phyloP scores from a whole-genome alignment of 768 basidiomycete genomes.

The Pleurotus tuber-regium region DNA sequence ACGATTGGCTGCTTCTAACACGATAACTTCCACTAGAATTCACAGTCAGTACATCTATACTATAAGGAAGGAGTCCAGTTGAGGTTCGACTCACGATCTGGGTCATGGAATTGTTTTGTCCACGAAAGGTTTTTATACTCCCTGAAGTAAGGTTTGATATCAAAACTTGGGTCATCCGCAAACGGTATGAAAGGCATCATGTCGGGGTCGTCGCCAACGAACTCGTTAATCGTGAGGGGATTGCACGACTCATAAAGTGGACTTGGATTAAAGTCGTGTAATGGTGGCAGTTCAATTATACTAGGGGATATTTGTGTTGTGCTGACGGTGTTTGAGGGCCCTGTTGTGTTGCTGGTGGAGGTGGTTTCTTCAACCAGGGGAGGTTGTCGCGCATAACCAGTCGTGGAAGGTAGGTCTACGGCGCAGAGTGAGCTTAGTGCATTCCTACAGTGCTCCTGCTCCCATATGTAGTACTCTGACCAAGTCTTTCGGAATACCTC shows the following conservation, averaged over 20 bases:
- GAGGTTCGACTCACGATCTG: conserved; percentile 38
- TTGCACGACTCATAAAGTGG: conserved; percentile 58
- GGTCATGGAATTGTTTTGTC: conserved; percentile 34
- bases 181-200: conserved; percentile 61
- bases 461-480: background rate
- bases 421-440: too few species aligned
- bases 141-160: conserved; percentile 31
- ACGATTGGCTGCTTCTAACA: conserved; percentile 43
- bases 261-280: background rate
- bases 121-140: conserved; percentile 50
- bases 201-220: conserved; percentile 56
- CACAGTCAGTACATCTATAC: background rate
- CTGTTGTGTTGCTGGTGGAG: too few species aligned
- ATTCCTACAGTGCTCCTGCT: background rate
- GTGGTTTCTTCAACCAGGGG: too few species aligned
- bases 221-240: conserved; percentile 43
- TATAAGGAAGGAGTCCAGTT: conserved; percentile 26
- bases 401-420: too few species aligned
- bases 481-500: background rate
- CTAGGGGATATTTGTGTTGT: too few species aligned
- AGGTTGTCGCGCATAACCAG: too few species aligned
- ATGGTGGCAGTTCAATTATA: too few species aligned
- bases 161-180: conserved; percentile 57
- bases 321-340: too few species aligned
- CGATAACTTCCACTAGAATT: conserved; percentile 45